phyloP scores from a whole-genome alignment of 768 basidiomycete species.

The Rhodotorula paludigena region DNA sequence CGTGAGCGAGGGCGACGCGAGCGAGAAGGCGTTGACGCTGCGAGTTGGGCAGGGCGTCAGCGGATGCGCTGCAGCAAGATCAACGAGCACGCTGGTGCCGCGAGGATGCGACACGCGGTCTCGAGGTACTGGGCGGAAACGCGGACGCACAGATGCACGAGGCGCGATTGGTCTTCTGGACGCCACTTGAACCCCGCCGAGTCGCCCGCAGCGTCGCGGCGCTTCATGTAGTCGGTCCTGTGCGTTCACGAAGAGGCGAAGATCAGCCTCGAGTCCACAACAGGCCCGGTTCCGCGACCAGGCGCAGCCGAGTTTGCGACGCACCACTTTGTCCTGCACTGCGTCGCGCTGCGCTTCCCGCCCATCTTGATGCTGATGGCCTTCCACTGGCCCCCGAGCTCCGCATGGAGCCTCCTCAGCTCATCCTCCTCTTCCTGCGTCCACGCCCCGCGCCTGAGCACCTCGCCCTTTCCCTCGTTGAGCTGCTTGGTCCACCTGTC shows the following conservation, averaged over 20 bases:
- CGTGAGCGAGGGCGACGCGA: background rate
- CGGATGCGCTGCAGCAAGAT: background rate
- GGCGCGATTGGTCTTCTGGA: background rate
- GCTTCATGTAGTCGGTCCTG: conserved; percentile 14
- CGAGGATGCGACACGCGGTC: background rate
- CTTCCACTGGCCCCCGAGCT: conserved; percentile 2
- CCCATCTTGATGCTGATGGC: conserved; percentile 5
- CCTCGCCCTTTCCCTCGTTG: background rate
- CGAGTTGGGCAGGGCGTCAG: too few relatives aligned
- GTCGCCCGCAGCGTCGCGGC: conserved; percentile 2
- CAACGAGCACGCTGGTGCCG: too few relatives aligned
- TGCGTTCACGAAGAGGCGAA: background rate
- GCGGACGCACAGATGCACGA: conserved; percentile 20
- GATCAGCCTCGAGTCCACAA: background rate
- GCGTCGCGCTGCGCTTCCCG: conserved; percentile 19
- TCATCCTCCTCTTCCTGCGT: conserved; percentile 13
- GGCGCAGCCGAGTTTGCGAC: background rate
- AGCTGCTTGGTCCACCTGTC: conserved; percentile 32
- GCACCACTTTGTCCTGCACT: conserved; percentile 35
- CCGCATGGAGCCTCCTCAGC: background rate
- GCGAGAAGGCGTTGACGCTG: conserved; percentile 9
- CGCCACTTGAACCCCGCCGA: background rate
- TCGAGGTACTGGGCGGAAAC: background rate
- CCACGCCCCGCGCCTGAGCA: conserved; percentile 8
- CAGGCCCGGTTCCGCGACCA: background rate